Conservation (phyloP, 1,284 basidiomycete species). For the Agroathelia rolfsii region DNA sequence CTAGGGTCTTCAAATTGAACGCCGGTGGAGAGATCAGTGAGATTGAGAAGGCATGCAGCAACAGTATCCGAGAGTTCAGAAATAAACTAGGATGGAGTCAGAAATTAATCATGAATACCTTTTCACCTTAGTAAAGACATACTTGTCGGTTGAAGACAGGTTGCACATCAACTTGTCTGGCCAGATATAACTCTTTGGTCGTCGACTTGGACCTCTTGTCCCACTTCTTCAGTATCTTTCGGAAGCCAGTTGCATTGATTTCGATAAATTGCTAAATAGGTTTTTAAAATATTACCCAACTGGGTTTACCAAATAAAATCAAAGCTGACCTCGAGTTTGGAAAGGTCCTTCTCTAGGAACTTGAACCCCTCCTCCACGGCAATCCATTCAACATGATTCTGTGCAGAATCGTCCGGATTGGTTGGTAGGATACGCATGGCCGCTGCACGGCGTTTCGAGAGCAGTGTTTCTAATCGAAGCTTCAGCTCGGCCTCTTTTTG, state of each 20-base stretch:
- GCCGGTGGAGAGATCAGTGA: slow-evolving; percentile 77
- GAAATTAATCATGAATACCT: slow-evolving; percentile 11
- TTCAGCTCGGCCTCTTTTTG: slow-evolving; percentile 96
- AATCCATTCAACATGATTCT: slow-evolving; percentile 80
- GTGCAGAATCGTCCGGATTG: slow-evolving; percentile 42
- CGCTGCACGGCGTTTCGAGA: slow-evolving; percentile 87
- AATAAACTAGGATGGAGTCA: slow-evolving; percentile 56
- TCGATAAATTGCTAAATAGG: slow-evolving; percentile 84
- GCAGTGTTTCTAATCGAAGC: slow-evolving; percentile 82
- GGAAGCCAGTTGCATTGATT: slow-evolving; percentile 94
- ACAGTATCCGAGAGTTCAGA: slow-evolving; percentile 94
- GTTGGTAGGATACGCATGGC: slow-evolving; percentile 64
- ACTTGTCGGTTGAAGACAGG: slow-evolving; percentile 96
- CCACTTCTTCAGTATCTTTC: slow-evolving; percentile 98
- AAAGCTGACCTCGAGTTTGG: slow-evolving; percentile 77
- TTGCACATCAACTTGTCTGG: slow-evolving; percentile 96
- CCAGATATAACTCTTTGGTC: slow-evolving; percentile 93
- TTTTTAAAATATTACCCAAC: slow-evolving; percentile 17
- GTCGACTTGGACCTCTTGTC: slow-evolving; percentile 93
- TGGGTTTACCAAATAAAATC: slow-evolving; percentile 10
- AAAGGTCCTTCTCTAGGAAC: slow-evolving; percentile 90
- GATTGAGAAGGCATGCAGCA: slow-evolving; percentile 85
- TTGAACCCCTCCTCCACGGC: slow-evolving; percentile 95
- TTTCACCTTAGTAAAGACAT: slow-evolving; percentile 14
- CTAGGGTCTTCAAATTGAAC: slow-evolving; percentile 56